A percentile compares a stretch with the other conserved stretches of the same genome.
Conservation (phyloP, 768 basidiomycete species). For the Calocybe cyanea region DNA sequence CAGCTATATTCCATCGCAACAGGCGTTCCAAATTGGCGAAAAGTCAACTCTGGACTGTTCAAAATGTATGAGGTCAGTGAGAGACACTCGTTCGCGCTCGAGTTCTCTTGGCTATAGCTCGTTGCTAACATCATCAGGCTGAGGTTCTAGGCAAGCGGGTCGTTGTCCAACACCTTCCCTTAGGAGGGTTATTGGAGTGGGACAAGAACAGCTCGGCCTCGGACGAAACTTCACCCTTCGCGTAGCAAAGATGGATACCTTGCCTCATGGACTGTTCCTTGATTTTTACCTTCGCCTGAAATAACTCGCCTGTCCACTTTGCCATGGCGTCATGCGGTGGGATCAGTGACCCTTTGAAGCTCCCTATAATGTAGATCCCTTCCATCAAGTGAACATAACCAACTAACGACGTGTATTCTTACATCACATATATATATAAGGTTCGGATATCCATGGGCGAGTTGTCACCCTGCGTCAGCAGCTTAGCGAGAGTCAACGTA, state of each 20-base stretch:
- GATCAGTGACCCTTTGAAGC: background rate
- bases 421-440: background rate
- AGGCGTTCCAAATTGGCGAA: slow-evolving; percentile 87
- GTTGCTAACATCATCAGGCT: slow-evolving; percentile 38
- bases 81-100: background rate
- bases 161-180: slow-evolving; percentile 91
- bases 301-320: too few species aligned
- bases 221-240: slow-evolving; percentile 6
- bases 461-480: background rate
- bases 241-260: slow-evolving; percentile 1
- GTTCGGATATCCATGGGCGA: background rate
- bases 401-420: background rate
- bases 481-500: slow-evolving; percentile 10
- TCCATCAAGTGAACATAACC: too few species aligned
- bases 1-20: slow-evolving; percentile 83
- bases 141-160: slow-evolving; percentile 93
- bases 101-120: background rate
- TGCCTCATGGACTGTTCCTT: slow-evolving; percentile 10
- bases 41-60: slow-evolving; percentile 85
- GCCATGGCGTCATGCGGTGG: too few species aligned
- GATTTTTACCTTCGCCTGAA: background rate
- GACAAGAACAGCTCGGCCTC: slow-evolving; percentile 17
- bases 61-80: slow-evolving; percentile 89
- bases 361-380: too few species aligned
- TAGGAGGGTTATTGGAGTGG: slow-evolving; percentile 82